Conservation (phyloP, 768 basidiomycete genomes). For the Terana coerulea region DNA sequence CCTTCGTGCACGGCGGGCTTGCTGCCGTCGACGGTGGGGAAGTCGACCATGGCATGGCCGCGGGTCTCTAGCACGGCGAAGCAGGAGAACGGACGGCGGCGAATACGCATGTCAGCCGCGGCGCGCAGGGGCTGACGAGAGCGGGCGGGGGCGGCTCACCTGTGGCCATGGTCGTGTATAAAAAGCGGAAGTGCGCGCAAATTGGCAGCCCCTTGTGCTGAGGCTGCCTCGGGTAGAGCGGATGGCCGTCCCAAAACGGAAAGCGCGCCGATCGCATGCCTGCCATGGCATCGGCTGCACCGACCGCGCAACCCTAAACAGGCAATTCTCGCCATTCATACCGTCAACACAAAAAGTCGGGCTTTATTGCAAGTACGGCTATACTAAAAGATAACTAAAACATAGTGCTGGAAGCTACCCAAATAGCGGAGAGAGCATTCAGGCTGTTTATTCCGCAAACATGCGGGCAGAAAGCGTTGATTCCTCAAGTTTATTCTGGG, state of each 20-base stretch:
- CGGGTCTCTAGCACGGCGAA: conserved; percentile 6
- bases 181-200: background rate
- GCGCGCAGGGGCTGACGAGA: background rate
- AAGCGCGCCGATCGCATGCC: too few species aligned
- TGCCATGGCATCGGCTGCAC: too few species aligned
- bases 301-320: too few species aligned
- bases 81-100: conserved; percentile 14
- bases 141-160: background rate
- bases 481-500: too few species aligned
- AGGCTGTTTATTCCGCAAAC: too few species aligned
- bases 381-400: too few species aligned
- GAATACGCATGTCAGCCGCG: conserved; percentile 12
- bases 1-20: conserved; percentile 15
- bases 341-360: too few species aligned
- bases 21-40: conserved; percentile 15
- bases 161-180: conserved; percentile 4
- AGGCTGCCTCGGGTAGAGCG: conserved; percentile 6
- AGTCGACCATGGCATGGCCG: conserved; percentile 23
- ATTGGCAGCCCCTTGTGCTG: conserved; percentile 3
- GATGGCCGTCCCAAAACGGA: background rate
- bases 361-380: too few species aligned
- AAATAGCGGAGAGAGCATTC: too few species aligned
- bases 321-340: too few species aligned
- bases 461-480: too few species aligned
- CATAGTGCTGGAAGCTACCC: too few species aligned